Conservation (phyloP, 495 filamentous ascomycete genomes). For the Patellaria atrata region DNA sequence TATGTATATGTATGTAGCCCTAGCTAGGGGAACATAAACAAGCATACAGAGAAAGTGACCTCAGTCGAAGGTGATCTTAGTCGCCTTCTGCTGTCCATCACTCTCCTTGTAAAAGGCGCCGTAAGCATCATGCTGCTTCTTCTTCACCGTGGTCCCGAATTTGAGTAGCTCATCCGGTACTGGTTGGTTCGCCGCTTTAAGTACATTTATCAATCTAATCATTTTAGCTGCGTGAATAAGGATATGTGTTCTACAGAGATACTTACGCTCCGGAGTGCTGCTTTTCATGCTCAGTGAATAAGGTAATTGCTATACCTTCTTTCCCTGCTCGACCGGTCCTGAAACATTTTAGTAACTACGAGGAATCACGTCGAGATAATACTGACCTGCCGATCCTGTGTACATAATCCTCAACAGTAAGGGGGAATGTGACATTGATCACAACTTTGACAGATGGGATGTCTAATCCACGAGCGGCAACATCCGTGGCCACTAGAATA, state of each 20-base stretch:
- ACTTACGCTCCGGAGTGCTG: constrained; percentile 69
- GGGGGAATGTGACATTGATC: constrained; percentile 65
- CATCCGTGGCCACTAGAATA: constrained; percentile 89
- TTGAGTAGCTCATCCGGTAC: constrained; percentile 81
- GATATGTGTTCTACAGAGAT: neutral
- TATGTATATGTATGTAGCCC: too few relatives aligned
- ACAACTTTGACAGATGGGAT: constrained; percentile 89
- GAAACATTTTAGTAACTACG: neutral
- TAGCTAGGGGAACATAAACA: too few relatives aligned
- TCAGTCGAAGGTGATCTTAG: constrained; percentile 87
- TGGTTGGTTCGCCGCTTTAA: constrained; percentile 74
- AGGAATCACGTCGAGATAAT: neutral
- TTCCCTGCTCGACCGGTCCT: constrained; percentile 87
- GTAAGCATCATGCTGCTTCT: constrained; percentile 87
- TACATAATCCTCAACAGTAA: constrained; percentile 85
- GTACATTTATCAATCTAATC: constrained; percentile 66
- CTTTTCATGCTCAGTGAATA: constrained; percentile 94
- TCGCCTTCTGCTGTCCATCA: constrained; percentile 63
- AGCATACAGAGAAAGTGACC: constrained; percentile 13
- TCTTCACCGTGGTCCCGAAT: constrained; percentile 97
- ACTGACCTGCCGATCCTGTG: constrained; percentile 60
- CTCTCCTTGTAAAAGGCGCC: constrained; percentile 82
- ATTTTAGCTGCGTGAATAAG: constrained; percentile 9
- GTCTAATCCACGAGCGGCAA: constrained; percentile 88
- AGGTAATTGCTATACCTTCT: constrained; percentile 75